These are phyloP conservation scores for Boletus barrowsii DNA, from an alignment of 768 basidiomycete species.

Conservation along the genomic window DNA sequence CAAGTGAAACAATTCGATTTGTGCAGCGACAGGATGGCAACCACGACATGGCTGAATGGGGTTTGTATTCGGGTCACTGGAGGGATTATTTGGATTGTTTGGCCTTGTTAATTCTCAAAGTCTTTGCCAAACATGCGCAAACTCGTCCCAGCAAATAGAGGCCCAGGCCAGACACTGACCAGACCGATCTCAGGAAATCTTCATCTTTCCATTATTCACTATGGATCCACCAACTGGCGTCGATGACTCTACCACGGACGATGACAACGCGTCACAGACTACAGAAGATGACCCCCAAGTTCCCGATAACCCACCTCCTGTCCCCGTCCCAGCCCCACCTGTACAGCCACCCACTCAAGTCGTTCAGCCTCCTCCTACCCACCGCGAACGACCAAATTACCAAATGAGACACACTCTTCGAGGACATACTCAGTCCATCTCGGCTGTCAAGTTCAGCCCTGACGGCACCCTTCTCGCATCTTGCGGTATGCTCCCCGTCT, in stretches of 20 bases:
- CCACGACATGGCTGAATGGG: conserved; percentile 10
- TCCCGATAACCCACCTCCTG: conserved; percentile 51
- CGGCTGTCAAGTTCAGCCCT: conserved; percentile 88
- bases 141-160: no score
- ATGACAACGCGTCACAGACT: conserved; percentile 74
- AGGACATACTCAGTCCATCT: conserved; percentile 82
- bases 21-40: neutral
- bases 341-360: conserved; percentile 30
- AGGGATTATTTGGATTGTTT: conserved; percentile 9
- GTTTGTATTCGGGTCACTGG: neutral
- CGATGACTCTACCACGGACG: conserved; percentile 50
- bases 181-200: neutral
- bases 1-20: neutral
- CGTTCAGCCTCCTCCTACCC: conserved; percentile 38
- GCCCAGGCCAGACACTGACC: neutral
- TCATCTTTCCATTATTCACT: neutral
- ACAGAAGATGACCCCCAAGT: conserved; percentile 84
- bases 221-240: conserved; percentile 23
- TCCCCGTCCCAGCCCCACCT: conserved; percentile 34
- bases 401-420: conserved; percentile 60
- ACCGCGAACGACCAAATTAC: conserved; percentile 57
- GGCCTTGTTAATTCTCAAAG: conserved; percentile 24
- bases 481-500: conserved; percentile 56
- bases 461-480: conserved; percentile 84
- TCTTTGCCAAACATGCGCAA: conserved; percentile 20